Conservation (phyloP, 1,284 basidiomycete species). For the Boletus austroedulis region DNA sequence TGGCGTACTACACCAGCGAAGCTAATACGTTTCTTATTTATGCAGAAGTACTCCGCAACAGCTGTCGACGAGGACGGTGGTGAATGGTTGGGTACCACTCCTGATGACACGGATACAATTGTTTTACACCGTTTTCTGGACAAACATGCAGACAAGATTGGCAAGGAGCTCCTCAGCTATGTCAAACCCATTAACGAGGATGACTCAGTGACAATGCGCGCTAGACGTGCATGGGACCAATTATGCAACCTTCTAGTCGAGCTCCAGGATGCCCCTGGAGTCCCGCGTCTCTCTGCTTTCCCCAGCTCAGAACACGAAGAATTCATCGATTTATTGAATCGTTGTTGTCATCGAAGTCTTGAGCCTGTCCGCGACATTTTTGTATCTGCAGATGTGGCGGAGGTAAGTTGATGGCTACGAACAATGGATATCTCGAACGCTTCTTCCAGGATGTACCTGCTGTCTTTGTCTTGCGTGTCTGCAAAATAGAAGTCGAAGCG, state of each 20-base stretch:
- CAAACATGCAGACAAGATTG: slow-evolving; percentile 80
- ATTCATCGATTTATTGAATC: slow-evolving; percentile 67
- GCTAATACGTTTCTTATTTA: slow-evolving; percentile 6
- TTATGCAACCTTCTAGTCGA: slow-evolving; percentile 76
- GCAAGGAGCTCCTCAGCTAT: slow-evolving; percentile 75
- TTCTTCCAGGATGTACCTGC: slow-evolving; percentile 47
- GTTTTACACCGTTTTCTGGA: slow-evolving; percentile 82
- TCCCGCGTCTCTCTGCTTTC: slow-evolving; percentile 52
- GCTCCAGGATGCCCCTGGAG: slow-evolving; percentile 68
- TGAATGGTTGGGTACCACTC: slow-evolving; percentile 69
- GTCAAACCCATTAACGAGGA: slow-evolving; percentile 61
- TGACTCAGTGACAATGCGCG: slow-evolving; percentile 54
- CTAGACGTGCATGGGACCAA: slow-evolving; percentile 74
- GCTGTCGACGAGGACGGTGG: slow-evolving; percentile 56
- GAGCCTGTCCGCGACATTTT: slow-evolving; percentile 68
- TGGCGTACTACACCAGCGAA: neutral
- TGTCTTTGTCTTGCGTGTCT: slow-evolving; percentile 61
- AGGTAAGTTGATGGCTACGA: slow-evolving; percentile 43
- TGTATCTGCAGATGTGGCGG: slow-evolving; percentile 51
- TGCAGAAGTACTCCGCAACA: slow-evolving; percentile 54
- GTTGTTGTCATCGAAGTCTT: slow-evolving; percentile 61
- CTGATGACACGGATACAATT: slow-evolving; percentile 78
- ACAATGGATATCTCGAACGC: slow-evolving; percentile 3
- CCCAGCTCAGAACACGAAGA: slow-evolving; percentile 55
- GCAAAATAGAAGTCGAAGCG: slow-evolving; percentile 75